Evolutionary conservation across 2,329 filamentous ascomycete genomes (phyloP).

Genomic region (Neonectria hederae): DNA sequence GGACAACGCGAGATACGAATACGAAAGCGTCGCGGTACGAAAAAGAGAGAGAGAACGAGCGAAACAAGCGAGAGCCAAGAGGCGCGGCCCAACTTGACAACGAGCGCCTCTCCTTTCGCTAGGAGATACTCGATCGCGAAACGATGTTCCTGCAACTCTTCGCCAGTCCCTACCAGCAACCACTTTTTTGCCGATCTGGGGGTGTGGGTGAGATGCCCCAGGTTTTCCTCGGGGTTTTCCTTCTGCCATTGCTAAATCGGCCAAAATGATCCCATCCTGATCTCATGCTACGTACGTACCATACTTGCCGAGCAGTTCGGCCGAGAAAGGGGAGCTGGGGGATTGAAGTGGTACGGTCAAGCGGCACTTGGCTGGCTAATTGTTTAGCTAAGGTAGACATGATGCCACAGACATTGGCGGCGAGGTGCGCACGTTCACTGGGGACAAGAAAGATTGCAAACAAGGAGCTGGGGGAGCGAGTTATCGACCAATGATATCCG

Average conservation of each 20-base stretch:
- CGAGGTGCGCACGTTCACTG: constrained; percentile 7
- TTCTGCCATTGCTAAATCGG: constrained; percentile 11
- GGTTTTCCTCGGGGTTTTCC: constrained; percentile 5
- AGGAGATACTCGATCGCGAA: not conserved
- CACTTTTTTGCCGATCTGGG: constrained; percentile 13
- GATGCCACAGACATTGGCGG: constrained; percentile 12
- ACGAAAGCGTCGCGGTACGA: constrained; percentile 43
- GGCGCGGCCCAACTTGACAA: constrained; percentile 4
- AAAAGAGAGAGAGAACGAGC: constrained; percentile 24
- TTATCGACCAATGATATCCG: constrained; percentile 8
- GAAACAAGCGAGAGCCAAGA: constrained; percentile 15
- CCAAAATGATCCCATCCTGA: constrained; percentile 22
- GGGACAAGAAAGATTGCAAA: constrained; percentile 5
- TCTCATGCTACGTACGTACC: constrained; percentile 8
- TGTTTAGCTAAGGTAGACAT: constrained; percentile 6
- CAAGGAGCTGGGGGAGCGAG: not conserved
- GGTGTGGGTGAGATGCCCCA: constrained; percentile 15
- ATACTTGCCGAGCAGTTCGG: constrained; percentile 10
- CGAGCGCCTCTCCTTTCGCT: constrained; percentile 1
- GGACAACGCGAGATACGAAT: constrained; percentile 41
- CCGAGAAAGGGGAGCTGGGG: not conserved
- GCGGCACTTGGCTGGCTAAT: constrained; percentile 9
- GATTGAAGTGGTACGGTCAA: not conserved
- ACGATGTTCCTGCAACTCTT: not conserved
- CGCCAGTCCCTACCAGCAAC: not conserved